Evolutionary conservation across 768 basidiomycete species (phyloP).

Genomic region (Mycena epipterygia): DNA sequence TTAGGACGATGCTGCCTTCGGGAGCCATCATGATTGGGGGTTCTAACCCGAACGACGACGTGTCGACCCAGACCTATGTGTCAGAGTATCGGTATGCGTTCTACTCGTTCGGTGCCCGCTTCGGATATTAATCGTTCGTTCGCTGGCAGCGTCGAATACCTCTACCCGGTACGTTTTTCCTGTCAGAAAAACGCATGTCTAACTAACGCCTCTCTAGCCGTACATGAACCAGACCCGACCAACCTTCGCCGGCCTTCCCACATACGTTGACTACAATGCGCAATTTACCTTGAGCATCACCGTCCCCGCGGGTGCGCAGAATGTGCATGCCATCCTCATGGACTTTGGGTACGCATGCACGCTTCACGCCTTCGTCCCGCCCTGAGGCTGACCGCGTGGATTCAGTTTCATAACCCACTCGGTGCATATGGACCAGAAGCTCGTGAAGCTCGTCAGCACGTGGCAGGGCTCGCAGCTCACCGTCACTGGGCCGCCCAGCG

Average conservation of each 20-base stretch:
- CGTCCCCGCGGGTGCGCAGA: constrained; percentile 20
- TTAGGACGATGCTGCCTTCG: constrained; percentile 19
- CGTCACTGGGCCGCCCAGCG: constrained; percentile 34
- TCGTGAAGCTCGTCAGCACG: constrained; percentile 34
- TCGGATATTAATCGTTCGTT: background rate
- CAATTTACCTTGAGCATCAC: constrained; percentile 29
- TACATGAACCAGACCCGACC: constrained; percentile 38
- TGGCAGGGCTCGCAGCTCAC: constrained; percentile 23
- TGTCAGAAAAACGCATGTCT: background rate
- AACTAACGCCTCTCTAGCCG: constrained; percentile 10
- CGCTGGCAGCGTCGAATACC: constrained; percentile 36
- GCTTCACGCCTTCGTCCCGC: background rate
- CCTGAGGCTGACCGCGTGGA: constrained; percentile 9
- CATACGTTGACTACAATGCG: constrained; percentile 34
- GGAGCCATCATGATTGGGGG: constrained; percentile 39
- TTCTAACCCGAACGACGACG: constrained; percentile 47
- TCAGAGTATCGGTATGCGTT: constrained; percentile 30
- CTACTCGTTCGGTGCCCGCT: background rate
- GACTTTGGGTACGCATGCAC: constrained; percentile 21
- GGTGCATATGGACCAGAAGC: constrained; percentile 38
- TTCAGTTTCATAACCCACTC: constrained; percentile 35
- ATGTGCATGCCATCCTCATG: constrained; percentile 28
- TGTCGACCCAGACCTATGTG: constrained; percentile 22
- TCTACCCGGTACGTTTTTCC: constrained; percentile 28
- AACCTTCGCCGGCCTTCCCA: constrained; percentile 26